Evolutionary conservation across 345 rosid genomes (phyloP), one percentile per base, ranked within the genome.

Genomic region (Eucalyptus pauciflora): DNA sequence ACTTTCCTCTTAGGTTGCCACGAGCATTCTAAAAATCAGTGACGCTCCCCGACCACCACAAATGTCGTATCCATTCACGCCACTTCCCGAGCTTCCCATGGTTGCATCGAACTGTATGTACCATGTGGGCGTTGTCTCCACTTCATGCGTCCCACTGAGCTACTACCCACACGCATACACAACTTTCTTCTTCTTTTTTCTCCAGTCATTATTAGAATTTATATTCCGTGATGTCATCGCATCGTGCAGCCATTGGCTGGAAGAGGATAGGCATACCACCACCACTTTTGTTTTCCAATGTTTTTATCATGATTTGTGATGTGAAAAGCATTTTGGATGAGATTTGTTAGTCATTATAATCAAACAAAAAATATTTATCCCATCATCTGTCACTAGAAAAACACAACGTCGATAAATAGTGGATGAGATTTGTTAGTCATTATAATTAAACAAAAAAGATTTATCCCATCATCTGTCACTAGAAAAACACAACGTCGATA

Each of bases 91-190:
- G 46, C 83, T 41, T 76, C 25, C 81, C 81, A 33, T 33, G 33
- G 33, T 33, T 33, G 81, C 81, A 37, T 37, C 51, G 87, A 90
- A 88, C 90, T 88, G 85, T 64, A 88, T 46, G 87, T 87, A 91
- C 91, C 90, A 89, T 87, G 85, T 89, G 89, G 56, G 91, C 91
- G 92, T 64, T 92, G 94, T 92, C 94, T 90, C 96, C 95, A 94
- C 95, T 92, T 92, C 86, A 91, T 46, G 52, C 49, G 83, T 87
- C 92, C 93, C 95, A 93, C 94, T 92, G 88, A 89, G 89, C 86
- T 88, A 86, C 89, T 56, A 89, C 89, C 67, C 80, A 64, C 88
- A 46, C 56, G 25, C 31, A 87, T 5, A 64, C 69, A 60, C 64
- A 90, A 90, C 50, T 52, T 86, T 52, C 56, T 88, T 24, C 31